phyloP scores from a whole-genome alignment of 2,329 filamentous ascomycete species.

The Sordariomycetes sp. region DNA sequence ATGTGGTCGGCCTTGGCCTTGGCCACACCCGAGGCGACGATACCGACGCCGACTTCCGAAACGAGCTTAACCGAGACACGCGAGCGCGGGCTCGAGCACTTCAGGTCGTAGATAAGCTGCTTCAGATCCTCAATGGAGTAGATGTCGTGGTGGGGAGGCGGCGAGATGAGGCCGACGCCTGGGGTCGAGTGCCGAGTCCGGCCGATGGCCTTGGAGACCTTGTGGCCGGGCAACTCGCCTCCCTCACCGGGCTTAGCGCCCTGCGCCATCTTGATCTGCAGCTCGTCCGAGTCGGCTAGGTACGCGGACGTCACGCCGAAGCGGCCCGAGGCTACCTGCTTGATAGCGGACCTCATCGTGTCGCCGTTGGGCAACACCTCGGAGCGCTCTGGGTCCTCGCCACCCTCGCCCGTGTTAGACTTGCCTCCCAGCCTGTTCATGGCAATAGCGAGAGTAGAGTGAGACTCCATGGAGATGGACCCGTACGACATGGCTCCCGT shows the following conservation, averaged over 20 bases:
- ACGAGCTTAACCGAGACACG: conserved; percentile 95
- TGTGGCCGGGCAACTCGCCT: conserved; percentile 93
- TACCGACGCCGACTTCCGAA: conserved; percentile 93
- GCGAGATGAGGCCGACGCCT: conserved; percentile 90
- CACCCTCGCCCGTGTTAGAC: conserved; percentile 95
- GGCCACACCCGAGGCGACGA: conserved; percentile 92
- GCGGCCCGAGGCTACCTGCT: conserved; percentile 90
- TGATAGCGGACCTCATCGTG: conserved; percentile 94
- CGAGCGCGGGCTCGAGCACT: conserved; percentile 87
- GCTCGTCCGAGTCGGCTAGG: conserved; percentile 85
- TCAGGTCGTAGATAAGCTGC: conserved; percentile 94
- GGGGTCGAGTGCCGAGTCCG: conserved; percentile 92
- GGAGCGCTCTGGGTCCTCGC: conserved; percentile 87
- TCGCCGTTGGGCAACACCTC: conserved; percentile 82
- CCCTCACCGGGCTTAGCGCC: conserved; percentile 96
- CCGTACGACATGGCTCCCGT: conserved; percentile 98
- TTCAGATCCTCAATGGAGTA: conserved; percentile 98
- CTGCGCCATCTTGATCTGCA: conserved; percentile 99
- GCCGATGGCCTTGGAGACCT: conserved; percentile 89
- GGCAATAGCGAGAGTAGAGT: conserved; percentile 88
- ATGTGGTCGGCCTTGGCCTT: conserved; percentile 98
- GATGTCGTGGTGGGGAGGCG: conserved; percentile 94
- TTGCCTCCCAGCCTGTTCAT: conserved; percentile 97
- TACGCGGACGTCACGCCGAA: conserved; percentile 96
- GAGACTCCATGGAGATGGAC: conserved; percentile 96